A percentile compares a stretch with the other conserved stretches of the same genome.
Conservation (phyloP, 768 basidiomycete species). For the Termitomyces heimii region DNA sequence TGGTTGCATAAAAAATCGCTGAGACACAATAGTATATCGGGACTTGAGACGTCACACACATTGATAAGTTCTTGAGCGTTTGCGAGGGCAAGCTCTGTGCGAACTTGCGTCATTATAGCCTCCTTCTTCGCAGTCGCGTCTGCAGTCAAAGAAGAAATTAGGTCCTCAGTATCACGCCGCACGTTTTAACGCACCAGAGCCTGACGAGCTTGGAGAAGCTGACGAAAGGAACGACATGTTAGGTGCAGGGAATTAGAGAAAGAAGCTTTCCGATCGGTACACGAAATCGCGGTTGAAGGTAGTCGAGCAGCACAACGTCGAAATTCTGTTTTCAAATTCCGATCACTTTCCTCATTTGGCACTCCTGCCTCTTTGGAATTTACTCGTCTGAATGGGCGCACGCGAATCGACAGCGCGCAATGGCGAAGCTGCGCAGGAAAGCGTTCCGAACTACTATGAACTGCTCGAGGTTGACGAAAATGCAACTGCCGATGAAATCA, state of each 20-base stretch:
- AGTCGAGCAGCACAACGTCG: neutral
- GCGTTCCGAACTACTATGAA: slow-evolving; percentile 68
- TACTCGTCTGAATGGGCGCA: slow-evolving; percentile 51
- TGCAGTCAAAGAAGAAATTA: slow-evolving; percentile 9
- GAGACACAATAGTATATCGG: neutral
- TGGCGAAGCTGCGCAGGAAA: slow-evolving; percentile 7
- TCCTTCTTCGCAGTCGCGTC: slow-evolving; percentile 46
- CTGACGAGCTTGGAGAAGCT: neutral
- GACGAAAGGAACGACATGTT: slow-evolving; percentile 6
- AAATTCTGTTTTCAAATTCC: slow-evolving; percentile 10
- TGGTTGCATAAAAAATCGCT: neutral
- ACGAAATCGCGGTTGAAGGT: neutral
- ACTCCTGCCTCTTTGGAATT: neutral
- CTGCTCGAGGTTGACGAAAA: slow-evolving; percentile 76
- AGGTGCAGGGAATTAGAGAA: neutral
- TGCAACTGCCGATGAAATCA: slow-evolving; percentile 86
- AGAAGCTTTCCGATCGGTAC: neutral
- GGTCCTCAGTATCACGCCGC: neutral
- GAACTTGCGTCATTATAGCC: slow-evolving; percentile 56
- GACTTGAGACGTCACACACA: slow-evolving; percentile 30
- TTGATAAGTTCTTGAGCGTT: slow-evolving; percentile 82
- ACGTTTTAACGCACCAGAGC: neutral
- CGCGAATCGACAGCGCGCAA: slow-evolving; percentile 50
- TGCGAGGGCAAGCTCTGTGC: slow-evolving; percentile 62
- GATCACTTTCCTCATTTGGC: slow-evolving; percentile 12